Evolutionary conservation across 345 rosid species (phyloP).

Genomic region (Atalantia buxifolia): DNA sequence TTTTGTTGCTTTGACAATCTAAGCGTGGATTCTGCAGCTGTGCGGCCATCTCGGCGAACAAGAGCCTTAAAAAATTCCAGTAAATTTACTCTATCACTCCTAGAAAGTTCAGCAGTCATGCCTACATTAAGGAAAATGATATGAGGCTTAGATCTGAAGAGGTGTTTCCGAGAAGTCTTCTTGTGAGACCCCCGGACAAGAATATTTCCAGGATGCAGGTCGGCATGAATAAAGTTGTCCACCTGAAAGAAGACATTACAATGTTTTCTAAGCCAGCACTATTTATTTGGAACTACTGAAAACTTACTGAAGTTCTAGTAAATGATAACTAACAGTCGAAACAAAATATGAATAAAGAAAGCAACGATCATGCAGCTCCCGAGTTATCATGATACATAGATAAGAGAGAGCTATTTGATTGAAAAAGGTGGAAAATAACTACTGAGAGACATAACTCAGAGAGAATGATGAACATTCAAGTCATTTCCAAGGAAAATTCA

Average conservation of each 20-base stretch:
- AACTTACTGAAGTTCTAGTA: background rate
- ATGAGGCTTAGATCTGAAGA: constrained; percentile 87
- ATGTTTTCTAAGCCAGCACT: background rate
- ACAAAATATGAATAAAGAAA: too few relatives aligned
- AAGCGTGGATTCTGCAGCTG: constrained; percentile 80
- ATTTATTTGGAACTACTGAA: background rate
- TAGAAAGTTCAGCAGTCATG: constrained; percentile 98
- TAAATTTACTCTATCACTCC: constrained; percentile 66
- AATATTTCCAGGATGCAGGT: constrained; percentile 99
- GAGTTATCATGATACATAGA: too few relatives aligned
- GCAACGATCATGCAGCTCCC: too few relatives aligned
- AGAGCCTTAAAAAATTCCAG: constrained; percentile 91
- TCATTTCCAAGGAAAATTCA: too few relatives aligned
- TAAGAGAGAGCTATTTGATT: too few relatives aligned
- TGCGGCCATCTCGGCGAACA: constrained; percentile 81
- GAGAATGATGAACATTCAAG: too few relatives aligned
- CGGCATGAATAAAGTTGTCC: constrained; percentile 97
- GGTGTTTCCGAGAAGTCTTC: constrained; percentile 53
- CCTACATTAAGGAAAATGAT: constrained; percentile 95
- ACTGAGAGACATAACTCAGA: too few relatives aligned
- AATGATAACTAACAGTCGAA: background rate
- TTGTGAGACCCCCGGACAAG: constrained; percentile 68
- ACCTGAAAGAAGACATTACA: constrained; percentile 52
- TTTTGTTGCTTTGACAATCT: constrained; percentile 78
- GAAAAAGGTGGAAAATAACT: too few relatives aligned